Evolutionary conservation across 2,329 filamentous ascomycete species (phyloP), one percentile per base, ranked within the genome.

Genomic region (Dothiorella sarmentorum): DNA sequence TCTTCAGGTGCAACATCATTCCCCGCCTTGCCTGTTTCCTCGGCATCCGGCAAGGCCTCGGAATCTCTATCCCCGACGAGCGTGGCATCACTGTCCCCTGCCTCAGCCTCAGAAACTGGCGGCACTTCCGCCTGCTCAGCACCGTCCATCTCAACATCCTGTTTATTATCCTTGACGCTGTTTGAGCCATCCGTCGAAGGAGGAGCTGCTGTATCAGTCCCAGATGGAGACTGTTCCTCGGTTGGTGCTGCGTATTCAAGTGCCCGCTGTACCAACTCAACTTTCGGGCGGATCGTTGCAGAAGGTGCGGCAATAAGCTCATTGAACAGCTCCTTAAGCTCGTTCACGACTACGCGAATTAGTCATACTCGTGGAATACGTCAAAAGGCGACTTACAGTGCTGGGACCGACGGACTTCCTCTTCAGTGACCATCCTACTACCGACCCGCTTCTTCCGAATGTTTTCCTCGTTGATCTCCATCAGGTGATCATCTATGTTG

Each of bases 361-460:
- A 43, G 44, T 42, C 13, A 18, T 22, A 60, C 88, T 79, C n/a
- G n/a, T n/a, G n/a, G n/a, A n/a, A n/a, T n/a, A n/a, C n/a, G n/a
- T n/a, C n/a, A n/a, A n/a, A n/a, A n/a, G n/a, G n/a, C n/a, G n/a
- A n/a, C n/a, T n/a, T 74, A 93, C 90, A 95, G 69, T 86, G 85
- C 65, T 90, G 87, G 9, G 89, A 82, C 51, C 80, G 78, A 63
- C 82, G 71, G 17, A 86, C 78, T 66, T 84, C 82, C 42, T 79
- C 76, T 38, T 81, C 71, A 69, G 83, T 74, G 73, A 92, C 75
- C 71, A 83, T 80, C 74, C 88, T 75, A 31, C 89, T 87, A n/a
- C 90, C 91, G 37, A 96, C 88, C 31, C 85, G 82, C 63, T 92
- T 90, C 26, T 78, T 76, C 51, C 79, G 77, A 40, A 94, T 78